A percentile compares a stretch with the other conserved stretches of the same genome.
phyloP scores from a whole-genome alignment of 805 yeast genomes.

The Henningerozyma blattae region DNA sequence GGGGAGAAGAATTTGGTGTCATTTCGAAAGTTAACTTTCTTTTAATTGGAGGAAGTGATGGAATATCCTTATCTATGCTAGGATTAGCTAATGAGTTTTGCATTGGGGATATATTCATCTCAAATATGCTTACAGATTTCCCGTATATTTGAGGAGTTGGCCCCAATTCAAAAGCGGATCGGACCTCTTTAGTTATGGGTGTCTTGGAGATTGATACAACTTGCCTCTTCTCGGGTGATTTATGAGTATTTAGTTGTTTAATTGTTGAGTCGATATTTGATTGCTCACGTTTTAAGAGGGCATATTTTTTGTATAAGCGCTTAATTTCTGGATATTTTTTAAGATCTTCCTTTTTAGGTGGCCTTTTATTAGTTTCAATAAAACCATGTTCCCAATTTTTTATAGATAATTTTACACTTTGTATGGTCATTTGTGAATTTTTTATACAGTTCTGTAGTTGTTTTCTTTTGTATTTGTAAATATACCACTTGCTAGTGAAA shows the following conservation, averaged over 20 bases:
- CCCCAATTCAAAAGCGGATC: slow-evolving; percentile 40
- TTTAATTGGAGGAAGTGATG: slow-evolving; percentile 2
- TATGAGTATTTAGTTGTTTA: too few relatives aligned
- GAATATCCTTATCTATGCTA: too few relatives aligned
- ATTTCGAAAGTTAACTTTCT: slow-evolving; percentile 11
- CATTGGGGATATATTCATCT: slow-evolving; percentile 30
- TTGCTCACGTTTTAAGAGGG: slow-evolving; percentile 12
- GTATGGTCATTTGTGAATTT: not conserved
- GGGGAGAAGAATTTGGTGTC: slow-evolving; percentile 14
- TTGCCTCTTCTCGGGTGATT: too few relatives aligned
- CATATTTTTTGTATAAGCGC: slow-evolving; percentile 25
- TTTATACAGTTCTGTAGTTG: too few relatives aligned
- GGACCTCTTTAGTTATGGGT: slow-evolving; percentile 1
- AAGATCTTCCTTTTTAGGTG: slow-evolving; percentile 38
- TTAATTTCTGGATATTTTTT: slow-evolving; percentile 27
- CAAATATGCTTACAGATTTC: slow-evolving; percentile 61
- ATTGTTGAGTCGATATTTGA: too few relatives aligned
- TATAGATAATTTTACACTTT: slow-evolving; percentile 1
- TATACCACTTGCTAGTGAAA: too few relatives aligned
- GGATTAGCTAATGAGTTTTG: too few relatives aligned
- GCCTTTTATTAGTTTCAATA: slow-evolving; percentile 26
- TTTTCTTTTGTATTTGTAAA: too few relatives aligned
- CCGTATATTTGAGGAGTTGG: slow-evolving; percentile 87
- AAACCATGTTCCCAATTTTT: slow-evolving; percentile 47
- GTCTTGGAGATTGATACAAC: too few relatives aligned